Evolutionary conservation across 2,329 filamentous ascomycete species (phyloP).

Genomic region (Alternaria sp.): DNA sequence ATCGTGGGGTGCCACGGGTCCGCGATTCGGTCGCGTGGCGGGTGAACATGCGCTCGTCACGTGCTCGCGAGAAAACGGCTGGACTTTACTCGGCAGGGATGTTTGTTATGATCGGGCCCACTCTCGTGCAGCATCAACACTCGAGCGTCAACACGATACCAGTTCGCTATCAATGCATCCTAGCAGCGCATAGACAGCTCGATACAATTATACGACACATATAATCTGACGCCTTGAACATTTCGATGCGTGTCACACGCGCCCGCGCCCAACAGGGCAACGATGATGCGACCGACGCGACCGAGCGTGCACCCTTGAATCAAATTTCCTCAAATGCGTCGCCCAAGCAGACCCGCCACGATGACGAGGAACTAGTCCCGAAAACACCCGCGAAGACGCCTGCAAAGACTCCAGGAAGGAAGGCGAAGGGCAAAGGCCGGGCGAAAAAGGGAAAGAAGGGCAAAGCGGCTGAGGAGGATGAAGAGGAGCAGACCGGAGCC

Average conservation of each 20-base stretch:
- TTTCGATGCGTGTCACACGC: conserved; percentile 52
- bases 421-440: conserved; percentile 30
- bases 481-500: conserved; percentile 19
- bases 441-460: conserved; percentile 36
- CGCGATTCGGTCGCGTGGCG: conserved; percentile 2
- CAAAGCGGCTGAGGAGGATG: conserved; percentile 25
- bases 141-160: conserved; percentile 23
- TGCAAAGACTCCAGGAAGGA: conserved; percentile 42
- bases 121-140: conserved; percentile 20
- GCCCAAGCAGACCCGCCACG: conserved; percentile 20
- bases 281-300: conserved; percentile 45
- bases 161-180: conserved; percentile 22
- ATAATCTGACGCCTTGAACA: conserved; percentile 2
- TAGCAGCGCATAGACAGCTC: conserved; percentile 12
- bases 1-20: conserved; percentile 6
- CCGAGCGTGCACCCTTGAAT: conserved; percentile 47
- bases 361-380: conserved; percentile 26
- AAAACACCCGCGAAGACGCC: conserved; percentile 44
- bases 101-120: conserved; percentile 27
- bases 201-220: neutral
- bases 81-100: conserved; percentile 15
- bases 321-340: conserved; percentile 49
- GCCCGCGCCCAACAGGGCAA: conserved; percentile 50
- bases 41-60: conserved; percentile 18
- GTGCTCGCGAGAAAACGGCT: conserved; percentile 15